Evolutionary conservation across 2,329 filamentous ascomycete species (phyloP), one percentile per base, ranked within the genome.

Genomic region (Trichoderma aggressivum): DNA sequence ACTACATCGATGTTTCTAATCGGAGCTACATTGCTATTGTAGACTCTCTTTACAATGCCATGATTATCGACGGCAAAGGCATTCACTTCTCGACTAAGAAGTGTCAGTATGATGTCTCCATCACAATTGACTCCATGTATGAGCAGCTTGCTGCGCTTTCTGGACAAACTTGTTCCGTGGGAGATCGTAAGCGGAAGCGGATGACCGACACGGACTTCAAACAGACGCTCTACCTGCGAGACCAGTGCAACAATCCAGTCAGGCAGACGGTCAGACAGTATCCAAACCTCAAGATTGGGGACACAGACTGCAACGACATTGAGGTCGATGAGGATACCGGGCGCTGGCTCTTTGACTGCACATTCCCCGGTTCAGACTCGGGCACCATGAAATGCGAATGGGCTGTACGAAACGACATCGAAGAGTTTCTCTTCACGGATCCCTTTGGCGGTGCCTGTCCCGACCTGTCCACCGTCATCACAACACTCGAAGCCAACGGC

Each of bases 401-500:
- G 21, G 76, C 80, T 0, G 77, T 82, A 32, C 75, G 78, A 64
- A 75, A 78, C 53, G 76, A 78, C 30, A 73, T 81, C 1, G 68
- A 80, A 16, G 77, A 81, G 53, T 78, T 81, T 14, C 75, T 83
- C 36, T 75, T 77, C 7, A 76, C 73, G 2, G 80, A 82, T 34
- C 79, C 80, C 0, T 80, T 83, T 32, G 79, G 75, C 8, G 80
- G 79, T 5, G 76, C 78, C 0, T 83, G 81, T 62, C 80, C 79
- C 0, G 77, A 80, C 24, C 61, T 82, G 18, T 76, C 79, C 0
- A 80, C 79, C 7, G 77, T 82, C 5, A 74, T 81, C 30, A 79
- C 79, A 12, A 80, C 79, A 0, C 77, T 82, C 21, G 75, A 75
- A 21, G 70, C 72, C 5, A 75, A 75, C 1, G 78, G 74, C 0